Evolutionary conservation across 306 rosid genomes (phyloP), one percentile per base, ranked within the genome.

Genomic region (Trifolium repens): DNA sequence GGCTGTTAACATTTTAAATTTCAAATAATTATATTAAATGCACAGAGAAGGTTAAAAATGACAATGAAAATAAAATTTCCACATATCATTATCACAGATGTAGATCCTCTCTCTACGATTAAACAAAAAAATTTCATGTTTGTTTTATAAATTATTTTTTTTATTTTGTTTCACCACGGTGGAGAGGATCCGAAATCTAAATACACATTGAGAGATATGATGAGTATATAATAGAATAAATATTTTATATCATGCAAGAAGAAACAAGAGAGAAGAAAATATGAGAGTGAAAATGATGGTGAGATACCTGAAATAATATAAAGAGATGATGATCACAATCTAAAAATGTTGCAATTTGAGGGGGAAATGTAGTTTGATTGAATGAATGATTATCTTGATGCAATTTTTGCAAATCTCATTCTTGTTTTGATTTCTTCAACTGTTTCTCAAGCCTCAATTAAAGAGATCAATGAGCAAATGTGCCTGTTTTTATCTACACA

Each of bases 241-340:
- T 3, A 16, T 37, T 37, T 17, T 35, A 37, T 24, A 37, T 16
- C 27, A 2, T 58, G 39, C 8, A 59, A 12, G 17, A 59, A 54
- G 13, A 1, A 49, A 7, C n/a, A 49, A 15, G 8, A 49, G 5
- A 14, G 1, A 5, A 49, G 9, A 49, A 19, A 54, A 19, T 9
- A 8, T 52, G 32, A 19, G 60, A 54, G 61, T 19, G 32, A 54
- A 54, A 54, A 54, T 4, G 5, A 53, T 17, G 27, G 5, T 53
- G 54, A 66, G 14, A 67, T 46, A 69, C 73, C 58, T 68, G 9
- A 69, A 69, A 69, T 27, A n/a, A 1, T 69, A 27, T 1, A 15
- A 69, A 15, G 43, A 68, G 44, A 47, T 47, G 44, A 47, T 47
- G 8, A 68, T 47, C 60, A 11, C 47, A 46, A 26, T 47, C 59